Percentiles rank a stretch among this genome's conserved stretches.
phyloP scores from a whole-genome alignment of 306 rosid species.

The Trifolium subterraneum region DNA sequence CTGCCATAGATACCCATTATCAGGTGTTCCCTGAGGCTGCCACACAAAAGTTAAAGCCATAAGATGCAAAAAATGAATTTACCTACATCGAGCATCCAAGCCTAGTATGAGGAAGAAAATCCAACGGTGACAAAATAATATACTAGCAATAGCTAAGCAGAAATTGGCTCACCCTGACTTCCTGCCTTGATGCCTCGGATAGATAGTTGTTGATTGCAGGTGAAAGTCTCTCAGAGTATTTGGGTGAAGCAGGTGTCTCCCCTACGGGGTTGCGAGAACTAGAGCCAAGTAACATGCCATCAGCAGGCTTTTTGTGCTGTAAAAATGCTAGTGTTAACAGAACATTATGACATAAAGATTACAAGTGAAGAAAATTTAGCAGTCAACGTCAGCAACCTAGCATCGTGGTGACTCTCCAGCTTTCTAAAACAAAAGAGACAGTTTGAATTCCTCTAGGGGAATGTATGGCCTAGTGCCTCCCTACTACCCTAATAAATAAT shows the following conservation, averaged over 20 bases:
- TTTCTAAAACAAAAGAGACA: neutral
- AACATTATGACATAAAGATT: constrained; percentile 23
- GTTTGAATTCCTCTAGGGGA: neutral
- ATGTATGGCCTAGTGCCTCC: neutral
- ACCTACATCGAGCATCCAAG: constrained; percentile 19
- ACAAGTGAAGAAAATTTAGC: constrained; percentile 2
- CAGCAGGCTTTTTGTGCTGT: constrained; percentile 96
- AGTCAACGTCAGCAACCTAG: neutral
- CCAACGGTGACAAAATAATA: constrained; percentile 15
- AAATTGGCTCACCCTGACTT: constrained; percentile 82
- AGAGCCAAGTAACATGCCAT: constrained; percentile 89
- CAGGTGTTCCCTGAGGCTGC: constrained; percentile 99
- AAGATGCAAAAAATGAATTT: constrained; percentile 32
- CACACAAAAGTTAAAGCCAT: constrained; percentile 43
- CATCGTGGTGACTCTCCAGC: neutral
- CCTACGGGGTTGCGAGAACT: constrained; percentile 93
- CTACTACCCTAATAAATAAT: neutral
- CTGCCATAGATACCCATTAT: constrained; percentile 92
- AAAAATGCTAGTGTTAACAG: constrained; percentile 42
- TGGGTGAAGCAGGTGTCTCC: constrained; percentile 90
- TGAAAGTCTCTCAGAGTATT: constrained; percentile 95
- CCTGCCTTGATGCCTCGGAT: constrained; percentile 97
- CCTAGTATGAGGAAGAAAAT: constrained; percentile 26
- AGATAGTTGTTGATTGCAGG: constrained; percentile 95
- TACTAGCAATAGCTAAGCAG: constrained; percentile 29